Conservation (phyloP, 2,329 filamentous ascomycete genomes). For the Alternaria arbusti region DNA sequence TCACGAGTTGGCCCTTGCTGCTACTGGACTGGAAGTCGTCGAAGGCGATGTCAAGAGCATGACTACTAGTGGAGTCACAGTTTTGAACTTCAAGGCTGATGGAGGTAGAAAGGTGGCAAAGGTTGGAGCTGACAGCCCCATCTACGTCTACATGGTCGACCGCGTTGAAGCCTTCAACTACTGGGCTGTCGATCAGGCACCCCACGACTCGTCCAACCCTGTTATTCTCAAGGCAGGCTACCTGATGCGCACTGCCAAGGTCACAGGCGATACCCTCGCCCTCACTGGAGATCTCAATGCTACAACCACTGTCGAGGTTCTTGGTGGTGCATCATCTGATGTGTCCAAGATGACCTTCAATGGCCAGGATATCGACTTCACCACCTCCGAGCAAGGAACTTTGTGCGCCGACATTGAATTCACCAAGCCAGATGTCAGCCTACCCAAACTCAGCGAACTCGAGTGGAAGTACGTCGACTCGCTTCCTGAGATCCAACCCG, state of each 20-base stretch:
- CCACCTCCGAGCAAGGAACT: conserved; percentile 52
- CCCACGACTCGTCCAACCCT: conserved; percentile 36
- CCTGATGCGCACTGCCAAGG: conserved; percentile 65
- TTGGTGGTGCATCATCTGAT: conserved; percentile 63
- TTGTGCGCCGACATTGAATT: conserved; percentile 62
- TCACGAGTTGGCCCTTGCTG: conserved; percentile 65
- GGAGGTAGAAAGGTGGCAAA: conserved; percentile 60
- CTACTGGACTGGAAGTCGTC: conserved; percentile 44
- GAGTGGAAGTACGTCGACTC: conserved; percentile 74
- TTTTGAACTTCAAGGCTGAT: conserved; percentile 64
- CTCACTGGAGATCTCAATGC: conserved; percentile 75
- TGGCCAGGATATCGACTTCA: conserved; percentile 52
- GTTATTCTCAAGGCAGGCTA: conserved; percentile 71
- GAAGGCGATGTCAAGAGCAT: conserved; percentile 52
- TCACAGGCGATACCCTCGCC: conserved; percentile 63
- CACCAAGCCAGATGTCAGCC: conserved; percentile 54
- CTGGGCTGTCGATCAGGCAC: conserved; percentile 64
- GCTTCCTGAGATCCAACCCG: conserved; percentile 69
- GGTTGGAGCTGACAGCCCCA: conserved; percentile 48
- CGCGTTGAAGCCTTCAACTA: conserved; percentile 72
- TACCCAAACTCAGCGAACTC: conserved; percentile 65
- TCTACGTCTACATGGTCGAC: conserved; percentile 65
- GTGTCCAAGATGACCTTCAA: conserved; percentile 69
- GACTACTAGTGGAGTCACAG: conserved; percentile 53
- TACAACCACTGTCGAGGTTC: conserved; percentile 71